Percentiles rank a stretch among this genome's conserved stretches.
phyloP scores from a whole-genome alignment of 345 rosid species.

The Eucalyptus sp. region DNA sequence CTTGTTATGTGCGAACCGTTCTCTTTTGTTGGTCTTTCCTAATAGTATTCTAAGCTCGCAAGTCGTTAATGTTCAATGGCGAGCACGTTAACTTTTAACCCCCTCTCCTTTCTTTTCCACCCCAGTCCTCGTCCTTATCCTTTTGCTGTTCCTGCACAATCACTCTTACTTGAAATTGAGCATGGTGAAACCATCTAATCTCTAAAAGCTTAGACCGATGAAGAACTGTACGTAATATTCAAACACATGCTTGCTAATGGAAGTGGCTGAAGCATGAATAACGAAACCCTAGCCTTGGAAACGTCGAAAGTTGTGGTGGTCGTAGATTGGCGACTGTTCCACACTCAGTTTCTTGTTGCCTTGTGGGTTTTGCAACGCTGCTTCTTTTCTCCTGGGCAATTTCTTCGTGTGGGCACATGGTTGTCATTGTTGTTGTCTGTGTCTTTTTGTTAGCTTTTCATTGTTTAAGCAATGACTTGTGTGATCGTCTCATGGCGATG shows the following conservation, averaged over 20 bases:
- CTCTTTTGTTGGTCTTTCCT: neutral
- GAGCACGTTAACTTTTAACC: neutral
- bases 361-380: neutral
- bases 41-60: neutral
- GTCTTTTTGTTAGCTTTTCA: neutral
- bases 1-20: neutral
- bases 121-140: constrained; percentile 8
- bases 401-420: neutral
- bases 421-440: neutral
- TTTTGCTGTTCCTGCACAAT: neutral
- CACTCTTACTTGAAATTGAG: neutral
- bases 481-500: neutral
- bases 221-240: neutral
- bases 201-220: neutral
- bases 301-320: neutral
- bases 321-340: neutral
- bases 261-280: neutral
- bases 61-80: neutral
- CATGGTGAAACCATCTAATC: neutral
- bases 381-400: neutral
- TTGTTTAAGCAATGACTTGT: neutral
- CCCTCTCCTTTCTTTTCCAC: neutral
- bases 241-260: neutral
- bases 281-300: neutral
- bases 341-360: neutral